Conservation (phyloP, 495 filamentous ascomycete genomes). For the Penicillium cataractarum region DNA sequence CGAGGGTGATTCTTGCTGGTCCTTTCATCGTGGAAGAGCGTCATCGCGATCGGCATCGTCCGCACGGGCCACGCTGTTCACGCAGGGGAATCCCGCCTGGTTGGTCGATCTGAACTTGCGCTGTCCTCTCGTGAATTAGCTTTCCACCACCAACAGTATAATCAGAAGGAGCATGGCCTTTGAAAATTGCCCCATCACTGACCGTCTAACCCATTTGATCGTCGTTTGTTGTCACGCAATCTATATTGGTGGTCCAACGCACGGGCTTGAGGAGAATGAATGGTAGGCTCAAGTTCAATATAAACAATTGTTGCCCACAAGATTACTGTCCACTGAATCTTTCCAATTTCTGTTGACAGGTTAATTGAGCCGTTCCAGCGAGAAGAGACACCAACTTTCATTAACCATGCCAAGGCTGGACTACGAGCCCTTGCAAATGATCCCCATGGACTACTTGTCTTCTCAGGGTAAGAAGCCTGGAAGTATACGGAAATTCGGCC, state of each 20-base stretch:
- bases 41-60: background rate
- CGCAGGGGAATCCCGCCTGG: background rate
- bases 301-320: background rate
- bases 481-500: background rate
- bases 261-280: conserved; percentile 62
- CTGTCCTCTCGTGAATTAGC: background rate
- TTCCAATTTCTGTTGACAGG: conserved; percentile 26
- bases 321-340: background rate
- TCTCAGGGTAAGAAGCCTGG: conserved; percentile 64
- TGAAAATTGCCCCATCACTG: background rate
- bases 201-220: conserved; percentile 55
- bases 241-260: conserved; percentile 65
- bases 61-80: background rate
- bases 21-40: background rate
- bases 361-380: conserved; percentile 69
- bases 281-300: conserved; percentile 52
- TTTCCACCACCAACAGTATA: background rate
- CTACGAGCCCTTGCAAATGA: conserved; percentile 49
- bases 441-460: conserved; percentile 55
- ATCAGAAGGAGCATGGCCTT: background rate
- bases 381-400: conserved; percentile 74
- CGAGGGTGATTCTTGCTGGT: background rate
- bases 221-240: conserved; percentile 84
- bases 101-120: background rate
- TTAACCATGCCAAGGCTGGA: conserved; percentile 69